These are phyloP conservation scores for Tanacetum coccineum DNA, from an alignment of 129 eudicot genomes.

Conservation along the genomic window DNA sequence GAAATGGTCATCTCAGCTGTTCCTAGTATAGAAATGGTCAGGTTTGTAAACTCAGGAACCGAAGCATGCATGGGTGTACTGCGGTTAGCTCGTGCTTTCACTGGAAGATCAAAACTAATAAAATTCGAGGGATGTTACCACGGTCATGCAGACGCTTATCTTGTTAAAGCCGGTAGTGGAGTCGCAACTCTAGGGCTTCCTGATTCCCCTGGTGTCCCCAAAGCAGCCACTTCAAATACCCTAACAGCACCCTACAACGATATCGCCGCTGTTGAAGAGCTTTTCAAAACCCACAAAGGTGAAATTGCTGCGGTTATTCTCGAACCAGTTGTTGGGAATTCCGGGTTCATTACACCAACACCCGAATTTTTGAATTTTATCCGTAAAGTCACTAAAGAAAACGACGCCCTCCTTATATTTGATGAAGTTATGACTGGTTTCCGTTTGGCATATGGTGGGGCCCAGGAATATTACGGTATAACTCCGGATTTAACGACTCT, in stretches of 20 bases:
- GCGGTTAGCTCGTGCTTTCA: conserved; percentile 90
- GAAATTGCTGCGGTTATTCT: conserved; percentile 85
- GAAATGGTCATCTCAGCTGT: conserved; percentile 90
- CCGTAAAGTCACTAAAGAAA: conserved; percentile 54
- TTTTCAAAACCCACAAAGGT: conserved; percentile 65
- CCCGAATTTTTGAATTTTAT: conserved; percentile 66
- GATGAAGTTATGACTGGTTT: conserved; percentile 97
- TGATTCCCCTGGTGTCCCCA: conserved; percentile 95
- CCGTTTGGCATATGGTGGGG: conserved; percentile 87
- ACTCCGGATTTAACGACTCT: conserved; percentile 80
- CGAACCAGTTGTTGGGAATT: conserved; percentile 93
- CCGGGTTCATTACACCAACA: conserved; percentile 84
- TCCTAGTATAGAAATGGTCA: conserved; percentile 94
- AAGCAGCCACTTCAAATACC: conserved; percentile 61
- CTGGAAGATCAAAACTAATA: conserved; percentile 57
- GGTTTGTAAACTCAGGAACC: conserved; percentile 94
- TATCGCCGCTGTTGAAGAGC: conserved; percentile 44
- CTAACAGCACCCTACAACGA: conserved; percentile 84
- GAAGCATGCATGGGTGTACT: conserved; percentile 99
- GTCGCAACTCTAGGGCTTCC: conserved; percentile 98
- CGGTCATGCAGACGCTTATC: conserved; percentile 93
- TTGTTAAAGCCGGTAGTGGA: conserved; percentile 96
- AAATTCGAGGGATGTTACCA: conserved; percentile 94
- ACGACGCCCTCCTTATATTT: conserved; percentile 67
- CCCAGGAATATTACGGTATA: conserved; percentile 78